Percentiles rank a stretch among this genome's conserved stretches.
Conservation (phyloP, 495 filamentous ascomycete genomes). For the Daldinia bambusicola region DNA sequence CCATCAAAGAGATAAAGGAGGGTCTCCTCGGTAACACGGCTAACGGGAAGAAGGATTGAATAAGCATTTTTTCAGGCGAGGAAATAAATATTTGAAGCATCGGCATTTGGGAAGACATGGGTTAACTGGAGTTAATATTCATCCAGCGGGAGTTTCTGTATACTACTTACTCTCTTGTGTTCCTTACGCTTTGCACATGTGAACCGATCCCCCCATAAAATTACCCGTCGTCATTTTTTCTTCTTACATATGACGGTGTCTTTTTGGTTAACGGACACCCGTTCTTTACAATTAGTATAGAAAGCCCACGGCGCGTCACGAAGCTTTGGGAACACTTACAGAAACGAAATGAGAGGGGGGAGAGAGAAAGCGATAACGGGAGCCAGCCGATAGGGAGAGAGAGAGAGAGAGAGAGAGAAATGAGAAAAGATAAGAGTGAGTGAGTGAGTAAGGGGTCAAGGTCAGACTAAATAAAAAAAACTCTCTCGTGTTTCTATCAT, state of each 20-base stretch:
- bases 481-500: conserved; percentile 24
- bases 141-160: conserved; percentile 48
- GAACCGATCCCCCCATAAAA: conserved; percentile 27
- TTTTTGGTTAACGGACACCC: conserved; percentile 43
- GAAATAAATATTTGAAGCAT: conserved; percentile 30
- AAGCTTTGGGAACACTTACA: conserved; percentile 28
- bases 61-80: conserved; percentile 15
- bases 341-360: conserved; percentile 26
- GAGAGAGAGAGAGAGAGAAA: not conserved
- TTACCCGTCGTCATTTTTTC: conserved; percentile 31
- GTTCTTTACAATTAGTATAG: conserved; percentile 42
- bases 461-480: conserved; percentile 14
- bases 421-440: conserved; percentile 19
- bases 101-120: conserved; percentile 32
- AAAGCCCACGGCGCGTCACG: conserved; percentile 38
- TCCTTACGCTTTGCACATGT: conserved; percentile 42
- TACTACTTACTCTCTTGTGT: conserved; percentile 49
- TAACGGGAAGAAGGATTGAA: conserved; percentile 84
- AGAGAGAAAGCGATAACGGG: not conserved
- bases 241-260: conserved; percentile 16
- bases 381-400: conserved; percentile 1
- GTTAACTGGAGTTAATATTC: conserved; percentile 42
- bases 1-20: conserved; percentile 54
- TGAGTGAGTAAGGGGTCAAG: not conserved
- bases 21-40: conserved; percentile 68